Conservation (phyloP, 768 basidiomycete genomes). For the Botryobasidium botryosum region DNA sequence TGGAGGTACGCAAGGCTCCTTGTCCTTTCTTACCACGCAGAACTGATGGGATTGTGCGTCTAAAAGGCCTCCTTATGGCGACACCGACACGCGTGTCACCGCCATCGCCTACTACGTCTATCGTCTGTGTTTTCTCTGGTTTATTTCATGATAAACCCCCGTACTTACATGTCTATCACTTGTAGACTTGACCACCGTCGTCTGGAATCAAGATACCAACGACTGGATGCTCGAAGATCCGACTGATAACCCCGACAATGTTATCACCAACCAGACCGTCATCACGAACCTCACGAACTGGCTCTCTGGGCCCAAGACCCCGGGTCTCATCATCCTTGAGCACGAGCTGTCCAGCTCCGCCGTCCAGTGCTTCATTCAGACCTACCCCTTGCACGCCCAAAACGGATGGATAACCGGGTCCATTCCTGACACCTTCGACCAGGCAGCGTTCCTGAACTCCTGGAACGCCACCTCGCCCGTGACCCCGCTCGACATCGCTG, state of each 20-base stretch:
- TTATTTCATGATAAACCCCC: constrained; percentile 70
- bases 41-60: neutral
- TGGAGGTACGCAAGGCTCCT: constrained; percentile 37
- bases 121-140: too few relatives aligned
- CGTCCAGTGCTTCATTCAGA: constrained; percentile 17
- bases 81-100: constrained; percentile 28
- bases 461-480: constrained; percentile 6
- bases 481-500: too few relatives aligned
- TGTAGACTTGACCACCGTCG: constrained; percentile 33
- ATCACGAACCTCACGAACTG: constrained; percentile 31
- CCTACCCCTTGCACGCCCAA: constrained; percentile 6
- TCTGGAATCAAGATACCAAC: constrained; percentile 22
- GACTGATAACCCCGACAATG: neutral
- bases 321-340: constrained; percentile 21
- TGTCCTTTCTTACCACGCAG: neutral
- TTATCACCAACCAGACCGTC: constrained; percentile 26
- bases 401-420: constrained; percentile 22
- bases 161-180: too few relatives aligned
- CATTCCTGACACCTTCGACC: constrained; percentile 14
- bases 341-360: constrained; percentile 20
- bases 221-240: constrained; percentile 12
- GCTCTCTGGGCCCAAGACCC: constrained; percentile 22
- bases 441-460: constrained; percentile 19
- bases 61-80: constrained; percentile 30
- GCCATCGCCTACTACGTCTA: constrained; percentile 26